These are phyloP conservation scores for Saposhnikovia divaricata DNA, from an alignment of 129 eudicot genomes.

Conservation along the genomic window DNA sequence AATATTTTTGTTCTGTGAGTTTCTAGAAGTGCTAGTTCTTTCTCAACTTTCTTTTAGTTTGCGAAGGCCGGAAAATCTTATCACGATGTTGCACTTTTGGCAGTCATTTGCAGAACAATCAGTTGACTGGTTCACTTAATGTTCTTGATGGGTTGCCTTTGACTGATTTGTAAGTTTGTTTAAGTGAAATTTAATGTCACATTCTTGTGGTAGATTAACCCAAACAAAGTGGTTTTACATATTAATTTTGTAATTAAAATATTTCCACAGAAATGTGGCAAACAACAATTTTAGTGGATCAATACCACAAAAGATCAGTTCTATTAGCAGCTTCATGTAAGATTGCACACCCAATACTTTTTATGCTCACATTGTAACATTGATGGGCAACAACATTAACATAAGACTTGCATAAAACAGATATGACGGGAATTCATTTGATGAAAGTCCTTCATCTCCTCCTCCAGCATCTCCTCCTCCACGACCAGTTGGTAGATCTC, in stretches of 20 bases:
- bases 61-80: neutral
- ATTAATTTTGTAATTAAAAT: neutral
- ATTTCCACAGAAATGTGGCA: conserved; percentile 70
- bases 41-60: conserved; percentile 4
- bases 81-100: conserved; percentile 18
- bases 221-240: neutral
- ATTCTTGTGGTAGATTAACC: neutral
- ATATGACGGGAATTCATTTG: conserved; percentile 70
- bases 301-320: conserved; percentile 71
- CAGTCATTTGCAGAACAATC: conserved; percentile 87
- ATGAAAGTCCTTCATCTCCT: conserved; percentile 92
- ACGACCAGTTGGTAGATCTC: conserved; percentile 48
- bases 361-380: neutral
- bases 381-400: neutral
- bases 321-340: conserved; percentile 20
- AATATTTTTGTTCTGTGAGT: conserved; percentile 79
- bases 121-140: conserved; percentile 71
- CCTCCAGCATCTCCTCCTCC: conserved; percentile 93
- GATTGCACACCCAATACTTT: conserved; percentile 34
- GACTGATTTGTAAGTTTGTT: conserved; percentile 61
- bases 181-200: neutral
- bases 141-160: conserved; percentile 59
- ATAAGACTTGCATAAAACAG: conserved; percentile 31
- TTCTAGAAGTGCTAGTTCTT: conserved; percentile 13
- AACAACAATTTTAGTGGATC: conserved; percentile 84